phyloP scores from a whole-genome alignment of 1,284 basidiomycete genomes.

The Fomitiporia mediterranea region DNA sequence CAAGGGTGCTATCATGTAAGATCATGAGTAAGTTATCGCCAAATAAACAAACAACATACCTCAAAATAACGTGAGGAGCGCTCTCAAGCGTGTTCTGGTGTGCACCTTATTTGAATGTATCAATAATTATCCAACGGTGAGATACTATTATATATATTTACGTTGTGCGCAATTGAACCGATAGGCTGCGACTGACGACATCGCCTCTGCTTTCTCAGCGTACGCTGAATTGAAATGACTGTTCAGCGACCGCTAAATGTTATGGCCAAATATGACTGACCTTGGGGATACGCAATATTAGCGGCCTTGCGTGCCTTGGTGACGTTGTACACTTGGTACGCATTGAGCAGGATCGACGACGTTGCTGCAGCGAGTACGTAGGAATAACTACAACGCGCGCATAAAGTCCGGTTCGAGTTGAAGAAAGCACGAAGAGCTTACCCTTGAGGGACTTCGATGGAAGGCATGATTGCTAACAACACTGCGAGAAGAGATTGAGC shows the following conservation, averaged over 20 bases:
- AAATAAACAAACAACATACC: slow-evolving; percentile 33
- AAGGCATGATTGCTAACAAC: too few relatives aligned
- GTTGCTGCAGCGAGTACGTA: slow-evolving; percentile 51
- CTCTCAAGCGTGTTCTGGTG: slow-evolving; percentile 73
- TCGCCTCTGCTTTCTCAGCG: slow-evolving; percentile 45
- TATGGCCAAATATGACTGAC: slow-evolving; percentile 31
- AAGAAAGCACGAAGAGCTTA: slow-evolving; percentile 22
- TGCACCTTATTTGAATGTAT: slow-evolving; percentile 39
- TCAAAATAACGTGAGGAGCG: slow-evolving; percentile 40
- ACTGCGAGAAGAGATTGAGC: too few relatives aligned
- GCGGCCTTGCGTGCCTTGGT: slow-evolving; percentile 45
- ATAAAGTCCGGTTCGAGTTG: neutral
- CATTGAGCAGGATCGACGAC: slow-evolving; percentile 45
- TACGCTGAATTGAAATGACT: slow-evolving; percentile 40
- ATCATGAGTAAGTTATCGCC: slow-evolving; percentile 9
- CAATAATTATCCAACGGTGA: slow-evolving; percentile 3
- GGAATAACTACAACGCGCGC: slow-evolving; percentile 39
- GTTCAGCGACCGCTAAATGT: neutral
- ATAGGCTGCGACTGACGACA: slow-evolving; percentile 32
- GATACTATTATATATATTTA: slow-evolving; percentile 29
- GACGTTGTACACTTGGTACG: slow-evolving; percentile 47
- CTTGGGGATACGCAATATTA: slow-evolving; percentile 60
- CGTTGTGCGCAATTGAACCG: slow-evolving; percentile 56
- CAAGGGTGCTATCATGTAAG: slow-evolving; percentile 41
- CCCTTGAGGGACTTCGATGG: slow-evolving; percentile 34